phyloP scores from a whole-genome alignment of 495 filamentous ascomycete genomes.

The Talaromyces proteolyticus region DNA sequence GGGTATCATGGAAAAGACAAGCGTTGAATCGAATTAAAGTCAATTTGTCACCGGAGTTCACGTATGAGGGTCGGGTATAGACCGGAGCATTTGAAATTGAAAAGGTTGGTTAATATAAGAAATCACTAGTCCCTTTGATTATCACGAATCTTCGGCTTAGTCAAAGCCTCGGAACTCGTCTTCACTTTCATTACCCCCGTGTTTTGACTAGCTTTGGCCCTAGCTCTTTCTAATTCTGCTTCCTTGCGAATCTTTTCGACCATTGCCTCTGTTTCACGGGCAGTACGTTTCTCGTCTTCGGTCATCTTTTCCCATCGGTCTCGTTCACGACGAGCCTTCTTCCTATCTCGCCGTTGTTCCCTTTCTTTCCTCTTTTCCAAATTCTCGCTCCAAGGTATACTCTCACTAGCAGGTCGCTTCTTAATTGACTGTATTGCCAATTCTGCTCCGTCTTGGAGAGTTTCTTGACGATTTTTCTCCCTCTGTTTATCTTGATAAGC shows the following conservation, averaged over 20 bases:
- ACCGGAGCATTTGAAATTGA: too few species aligned
- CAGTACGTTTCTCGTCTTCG: constrained; percentile 63
- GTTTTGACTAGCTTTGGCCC: constrained; percentile 13
- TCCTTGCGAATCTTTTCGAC: constrained; percentile 62
- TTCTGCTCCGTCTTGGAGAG: constrained; percentile 29
- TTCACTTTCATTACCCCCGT: constrained; percentile 12
- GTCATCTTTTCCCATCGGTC: constrained; percentile 64
- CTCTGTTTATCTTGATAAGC: constrained; percentile 73
- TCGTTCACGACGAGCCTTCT: constrained; percentile 63
- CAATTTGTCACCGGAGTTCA: too few species aligned
- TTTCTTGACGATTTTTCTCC: constrained; percentile 63
- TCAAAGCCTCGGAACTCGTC: constrained; percentile 41
- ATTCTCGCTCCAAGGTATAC: constrained; percentile 80
- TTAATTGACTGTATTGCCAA: constrained; percentile 18
- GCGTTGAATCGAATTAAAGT: too few species aligned
- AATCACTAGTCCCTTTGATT: too few species aligned
- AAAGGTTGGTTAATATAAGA: not conserved
- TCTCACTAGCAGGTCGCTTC: constrained; percentile 40
- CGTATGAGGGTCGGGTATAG: too few species aligned
- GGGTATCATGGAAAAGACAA: constrained; percentile 3
- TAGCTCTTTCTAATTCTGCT: constrained; percentile 34
- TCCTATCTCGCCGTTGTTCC: constrained; percentile 65
- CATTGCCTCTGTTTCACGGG: constrained; percentile 65
- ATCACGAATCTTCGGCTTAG: too few species aligned
- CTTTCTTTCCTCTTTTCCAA: constrained; percentile 61